Evolutionary conservation across 768 basidiomycete genomes (phyloP), one percentile per base, ranked within the genome.

Genomic region (Exidia glandulosa): DNA sequence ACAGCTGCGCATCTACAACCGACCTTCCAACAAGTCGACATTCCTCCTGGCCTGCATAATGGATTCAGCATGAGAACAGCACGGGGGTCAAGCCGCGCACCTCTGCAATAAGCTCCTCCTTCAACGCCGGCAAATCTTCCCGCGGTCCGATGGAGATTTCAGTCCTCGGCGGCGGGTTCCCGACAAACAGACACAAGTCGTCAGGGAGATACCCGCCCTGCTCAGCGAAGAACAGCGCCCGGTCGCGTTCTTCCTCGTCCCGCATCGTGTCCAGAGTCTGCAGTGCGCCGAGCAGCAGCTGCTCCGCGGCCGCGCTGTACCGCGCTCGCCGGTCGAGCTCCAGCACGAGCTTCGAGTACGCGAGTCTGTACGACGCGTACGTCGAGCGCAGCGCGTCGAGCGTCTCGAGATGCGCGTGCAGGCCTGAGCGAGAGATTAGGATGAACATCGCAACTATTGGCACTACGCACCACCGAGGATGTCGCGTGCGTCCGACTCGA

Each of bases 111-210:
- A 88, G 66, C 68, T 88, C 87, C 14, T 70, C 68, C 30, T 82
- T 81, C 27, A 89, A 80, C 14, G 78, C 76, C 1, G 88, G 88
- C 32, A 90, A 71, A 9, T 72, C 73, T 69, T 90, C 88, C 19
- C 72, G 67, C 5, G 68, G 62, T 37, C 85, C 83, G 4, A 80
- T 82, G 29, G 80, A 67, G 13, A 90, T 77, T 61, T 86, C 81
- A 84, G 86, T 90, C 57, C 76, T 77, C 36, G 87, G 89, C 10
- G 90, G 90, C 10, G 79, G 70, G 68, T 90, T 87, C 63, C 80
- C 81, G 57, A 91, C 83, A 61, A 81, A 88, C 16, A 90, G 73
- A 67, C 90, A 92, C 37, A 93, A 77, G 64, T 93, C 90, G 63
- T 85, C 80, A 0, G 90, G 90, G 2, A 93, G 77, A 68, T 86